A percentile compares a stretch with the other conserved stretches of the same genome.
Evolutionary conservation across 768 basidiomycete genomes (phyloP).

Genomic region (Mrakia frigida): DNA sequence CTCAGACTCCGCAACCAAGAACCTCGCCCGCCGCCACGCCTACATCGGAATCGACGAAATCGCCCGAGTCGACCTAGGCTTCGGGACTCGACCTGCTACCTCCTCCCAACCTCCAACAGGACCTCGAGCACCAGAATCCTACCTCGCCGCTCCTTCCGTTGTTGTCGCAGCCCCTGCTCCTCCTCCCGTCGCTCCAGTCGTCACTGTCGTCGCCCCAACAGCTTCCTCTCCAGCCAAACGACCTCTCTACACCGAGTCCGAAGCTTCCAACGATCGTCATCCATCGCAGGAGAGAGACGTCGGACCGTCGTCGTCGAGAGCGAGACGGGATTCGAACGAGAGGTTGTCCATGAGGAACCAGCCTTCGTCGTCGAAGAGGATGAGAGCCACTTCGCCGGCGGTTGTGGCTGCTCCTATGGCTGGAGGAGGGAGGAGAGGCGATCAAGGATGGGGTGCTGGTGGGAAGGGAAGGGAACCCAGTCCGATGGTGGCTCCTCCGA

Average conservation of each 20-base stretch:
- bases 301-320: neutral
- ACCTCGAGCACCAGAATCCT: slow-evolving; percentile 35
- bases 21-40: slow-evolving; percentile 72
- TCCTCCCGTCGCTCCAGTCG: slow-evolving; percentile 1
- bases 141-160: neutral
- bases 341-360: slow-evolving; percentile 28
- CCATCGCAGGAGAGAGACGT: slow-evolving; percentile 11
- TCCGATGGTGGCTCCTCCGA: slow-evolving; percentile 25
- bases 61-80: slow-evolving; percentile 80
- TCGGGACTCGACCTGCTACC: slow-evolving; percentile 46
- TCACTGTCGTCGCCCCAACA: slow-evolving; percentile 25
- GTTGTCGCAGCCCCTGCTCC: neutral
- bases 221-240: slow-evolving; percentile 32
- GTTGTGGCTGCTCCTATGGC: neutral
- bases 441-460: neutral
- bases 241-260: neutral
- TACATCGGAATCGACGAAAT: slow-evolving; percentile 83
- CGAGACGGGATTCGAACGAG: neutral
- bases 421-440: slow-evolving; percentile 7
- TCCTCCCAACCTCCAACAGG: slow-evolving; percentile 36
- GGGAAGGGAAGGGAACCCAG: slow-evolving; percentile 7
- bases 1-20: slow-evolving; percentile 81
- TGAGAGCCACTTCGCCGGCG: slow-evolving; percentile 28
- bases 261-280: slow-evolving; percentile 15
- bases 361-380: slow-evolving; percentile 33